A percentile compares a stretch with the other conserved stretches of the same genome.
Conservation (phyloP, 306 rosid species). For the Mucuna pruriens region DNA sequence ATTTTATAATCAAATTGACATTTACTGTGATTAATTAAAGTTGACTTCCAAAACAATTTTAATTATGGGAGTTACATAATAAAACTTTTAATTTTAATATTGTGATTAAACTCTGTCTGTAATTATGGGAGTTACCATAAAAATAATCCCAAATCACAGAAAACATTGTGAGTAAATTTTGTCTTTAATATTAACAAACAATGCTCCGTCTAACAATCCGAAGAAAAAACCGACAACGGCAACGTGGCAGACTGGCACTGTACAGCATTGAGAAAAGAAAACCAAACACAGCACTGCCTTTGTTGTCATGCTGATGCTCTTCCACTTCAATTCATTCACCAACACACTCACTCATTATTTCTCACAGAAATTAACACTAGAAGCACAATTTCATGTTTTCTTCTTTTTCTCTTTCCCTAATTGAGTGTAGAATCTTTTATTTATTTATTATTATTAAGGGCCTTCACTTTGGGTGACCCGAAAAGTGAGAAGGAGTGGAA, state of each 20-base stretch:
- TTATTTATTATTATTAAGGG: not conserved
- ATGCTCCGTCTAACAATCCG: not conserved
- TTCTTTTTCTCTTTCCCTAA: not conserved
- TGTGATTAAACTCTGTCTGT: too few species aligned
- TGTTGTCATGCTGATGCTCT: not conserved
- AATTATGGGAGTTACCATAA: too few species aligned
- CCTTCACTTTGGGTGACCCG: not conserved
- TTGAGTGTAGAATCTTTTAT: not conserved
- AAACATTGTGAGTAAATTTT: not conserved
- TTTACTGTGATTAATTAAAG: not conserved
- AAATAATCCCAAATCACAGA: not conserved
- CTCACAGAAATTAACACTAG: not conserved
- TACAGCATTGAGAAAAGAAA: not conserved
- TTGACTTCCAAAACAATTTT: not conserved
- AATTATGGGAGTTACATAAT: too few species aligned
- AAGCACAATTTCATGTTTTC: not conserved
- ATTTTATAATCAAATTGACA: not conserved
- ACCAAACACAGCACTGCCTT: not conserved
- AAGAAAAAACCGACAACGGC: not conserved
- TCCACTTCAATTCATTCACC: not conserved
- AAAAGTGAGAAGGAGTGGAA: conserved; percentile 33
- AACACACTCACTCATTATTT: not conserved
- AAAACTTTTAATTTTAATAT: not conserved
- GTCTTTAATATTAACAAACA: not conserved
- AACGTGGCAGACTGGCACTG: not conserved